phyloP scores from a whole-genome alignment of 2,329 filamentous ascomycete genomes.

The Curvularia spicifera region DNA sequence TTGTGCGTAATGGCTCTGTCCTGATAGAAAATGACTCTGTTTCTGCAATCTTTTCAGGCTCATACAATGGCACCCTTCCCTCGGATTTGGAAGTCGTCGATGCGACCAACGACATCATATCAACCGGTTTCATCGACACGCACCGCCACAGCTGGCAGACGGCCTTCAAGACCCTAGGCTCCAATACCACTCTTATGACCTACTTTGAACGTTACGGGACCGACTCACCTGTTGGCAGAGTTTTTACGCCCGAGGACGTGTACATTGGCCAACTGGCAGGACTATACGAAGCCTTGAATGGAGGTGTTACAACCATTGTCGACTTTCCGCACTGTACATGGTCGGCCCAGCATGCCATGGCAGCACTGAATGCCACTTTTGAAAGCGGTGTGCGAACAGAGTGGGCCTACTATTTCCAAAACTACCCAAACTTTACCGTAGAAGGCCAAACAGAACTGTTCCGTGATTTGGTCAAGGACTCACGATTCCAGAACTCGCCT shows the following conservation, averaged over 20 bases:
- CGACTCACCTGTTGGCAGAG: slow-evolving; percentile 3
- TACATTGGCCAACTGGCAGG: slow-evolving; percentile 45
- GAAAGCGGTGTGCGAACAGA: slow-evolving; percentile 50
- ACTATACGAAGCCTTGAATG: slow-evolving; percentile 58
- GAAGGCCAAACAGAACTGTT: slow-evolving; percentile 7
- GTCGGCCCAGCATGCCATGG: slow-evolving; percentile 52
- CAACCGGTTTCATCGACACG: slow-evolving; percentile 64
- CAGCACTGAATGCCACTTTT: slow-evolving; percentile 56
- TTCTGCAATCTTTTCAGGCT: slow-evolving; percentile 13
- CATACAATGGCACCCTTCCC: slow-evolving; percentile 27
- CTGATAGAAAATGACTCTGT: slow-evolving; percentile 52
- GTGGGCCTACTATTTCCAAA: slow-evolving; percentile 9
- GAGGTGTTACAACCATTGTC: slow-evolving; percentile 60
- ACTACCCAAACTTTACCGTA: slow-evolving; percentile 15
- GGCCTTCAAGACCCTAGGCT: slow-evolving; percentile 59
- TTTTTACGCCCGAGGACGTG: slow-evolving; percentile 29
- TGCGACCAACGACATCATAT: slow-evolving; percentile 58
- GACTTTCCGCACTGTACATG: slow-evolving; percentile 45
- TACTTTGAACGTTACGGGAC: slow-evolving; percentile 26
- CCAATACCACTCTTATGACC: slow-evolving; percentile 54
- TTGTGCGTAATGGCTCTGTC: slow-evolving; percentile 53
- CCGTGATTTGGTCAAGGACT: slow-evolving; percentile 1
- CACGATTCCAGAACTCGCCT: slow-evolving; percentile 7
- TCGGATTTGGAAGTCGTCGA: slow-evolving; percentile 51
- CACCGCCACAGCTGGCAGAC: slow-evolving; percentile 61